A percentile compares a stretch with the other conserved stretches of the same genome.
phyloP scores from a whole-genome alignment of 495 filamentous ascomycete species.

The Aspergillus asperescens region DNA sequence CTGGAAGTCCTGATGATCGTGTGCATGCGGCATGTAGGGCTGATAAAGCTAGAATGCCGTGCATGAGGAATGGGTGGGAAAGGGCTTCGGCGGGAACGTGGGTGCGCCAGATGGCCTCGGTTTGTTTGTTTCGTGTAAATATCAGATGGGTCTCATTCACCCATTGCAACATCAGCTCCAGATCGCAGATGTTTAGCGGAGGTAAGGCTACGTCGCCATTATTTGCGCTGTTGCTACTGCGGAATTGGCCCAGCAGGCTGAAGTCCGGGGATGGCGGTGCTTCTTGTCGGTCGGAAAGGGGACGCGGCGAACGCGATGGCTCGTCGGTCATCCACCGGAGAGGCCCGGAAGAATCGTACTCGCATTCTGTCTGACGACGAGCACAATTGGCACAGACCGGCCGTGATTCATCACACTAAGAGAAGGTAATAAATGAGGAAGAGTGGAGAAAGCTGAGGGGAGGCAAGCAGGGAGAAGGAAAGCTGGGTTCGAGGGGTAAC shows the following conservation, averaged over 20 bases:
- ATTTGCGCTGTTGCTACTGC: conserved; percentile 6
- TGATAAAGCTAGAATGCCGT: conserved; percentile 47
- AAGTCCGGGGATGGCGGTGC: conserved; percentile 22
- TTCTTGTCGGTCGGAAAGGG: conserved; percentile 17
- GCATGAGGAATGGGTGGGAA: conserved; percentile 46
- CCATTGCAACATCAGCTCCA: conserved; percentile 46
- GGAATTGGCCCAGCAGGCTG: conserved; percentile 24
- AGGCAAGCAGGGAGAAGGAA: not conserved
- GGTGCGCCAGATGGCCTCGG: conserved; percentile 40
- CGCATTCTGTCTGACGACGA: conserved; percentile 35
- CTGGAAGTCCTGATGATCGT: conserved; percentile 8
- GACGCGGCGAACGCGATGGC: conserved; percentile 12
- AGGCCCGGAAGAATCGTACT: conserved; percentile 35
- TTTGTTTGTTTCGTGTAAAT: conserved; percentile 29
- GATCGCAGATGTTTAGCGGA: conserved; percentile 31
- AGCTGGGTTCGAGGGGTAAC: not conserved
- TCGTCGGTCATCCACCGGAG: conserved; percentile 40
- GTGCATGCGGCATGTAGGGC: conserved; percentile 43
- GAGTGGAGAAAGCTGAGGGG: not conserved
- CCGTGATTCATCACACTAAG: conserved; percentile 36
- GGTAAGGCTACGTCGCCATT: conserved; percentile 1
- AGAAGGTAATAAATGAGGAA: not conserved
- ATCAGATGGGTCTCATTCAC: conserved; percentile 32
- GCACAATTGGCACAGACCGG: conserved; percentile 38
- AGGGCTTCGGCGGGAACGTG: conserved; percentile 43